Evolutionary conservation across 352 stramenopile species (phyloP).

Genomic region (Phytophthora colocasiae): DNA sequence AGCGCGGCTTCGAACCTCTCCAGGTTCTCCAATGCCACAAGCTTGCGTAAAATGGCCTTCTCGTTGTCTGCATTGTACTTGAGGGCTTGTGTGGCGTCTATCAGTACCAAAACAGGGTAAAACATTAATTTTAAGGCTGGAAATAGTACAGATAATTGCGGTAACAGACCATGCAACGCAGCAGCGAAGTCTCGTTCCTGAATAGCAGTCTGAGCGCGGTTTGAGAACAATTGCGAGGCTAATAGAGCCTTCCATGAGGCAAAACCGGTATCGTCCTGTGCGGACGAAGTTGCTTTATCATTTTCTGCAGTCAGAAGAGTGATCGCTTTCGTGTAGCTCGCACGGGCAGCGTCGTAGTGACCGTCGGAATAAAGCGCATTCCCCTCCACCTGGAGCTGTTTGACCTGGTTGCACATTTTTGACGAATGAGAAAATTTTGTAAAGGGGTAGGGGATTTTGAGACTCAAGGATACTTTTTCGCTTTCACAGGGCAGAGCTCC

Average conservation of each 20-base stretch:
- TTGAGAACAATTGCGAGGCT: conserved; percentile 60
- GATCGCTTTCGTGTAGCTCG: conserved; percentile 58
- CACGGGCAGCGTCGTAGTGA: conserved; percentile 64
- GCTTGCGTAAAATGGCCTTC: conserved; percentile 66
- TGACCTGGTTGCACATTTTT: conserved; percentile 37
- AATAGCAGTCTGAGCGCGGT: conserved; percentile 72
- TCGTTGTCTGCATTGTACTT: conserved; percentile 63
- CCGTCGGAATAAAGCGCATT: conserved; percentile 64
- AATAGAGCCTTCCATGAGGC: conserved; percentile 29
- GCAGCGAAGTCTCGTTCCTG: conserved; percentile 78
- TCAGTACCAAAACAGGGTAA: conserved; percentile 1
- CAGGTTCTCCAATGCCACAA: conserved; percentile 80
- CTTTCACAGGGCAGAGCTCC: neutral
- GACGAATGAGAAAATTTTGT: conserved; percentile 9
- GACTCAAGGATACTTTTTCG: conserved; percentile 14
- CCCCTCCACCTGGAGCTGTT: conserved; percentile 49
- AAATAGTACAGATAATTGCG: neutral
- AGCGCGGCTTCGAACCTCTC: conserved; percentile 78
- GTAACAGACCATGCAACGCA: conserved; percentile 53
- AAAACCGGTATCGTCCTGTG: neutral
- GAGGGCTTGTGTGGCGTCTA: conserved; percentile 66
- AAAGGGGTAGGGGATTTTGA: conserved; percentile 4
- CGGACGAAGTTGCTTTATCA: conserved; percentile 5
- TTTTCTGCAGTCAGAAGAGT: conserved; percentile 24
- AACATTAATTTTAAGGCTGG: neutral